Conservation (phyloP, 2,329 filamentous ascomycete species). For the Rhexocercosporidium sp. region DNA sequence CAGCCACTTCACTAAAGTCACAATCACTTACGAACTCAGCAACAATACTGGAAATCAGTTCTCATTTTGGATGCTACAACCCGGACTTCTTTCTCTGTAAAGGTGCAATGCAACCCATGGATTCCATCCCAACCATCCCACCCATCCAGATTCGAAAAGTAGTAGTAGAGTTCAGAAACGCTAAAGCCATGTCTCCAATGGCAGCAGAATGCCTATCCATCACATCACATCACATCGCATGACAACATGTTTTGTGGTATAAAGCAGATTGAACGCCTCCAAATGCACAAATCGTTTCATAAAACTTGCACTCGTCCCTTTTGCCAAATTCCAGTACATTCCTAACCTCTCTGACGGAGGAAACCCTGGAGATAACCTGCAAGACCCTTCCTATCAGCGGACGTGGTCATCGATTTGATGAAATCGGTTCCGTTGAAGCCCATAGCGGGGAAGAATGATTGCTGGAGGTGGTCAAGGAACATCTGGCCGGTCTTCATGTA, state of each 20-base stretch:
- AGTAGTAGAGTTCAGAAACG: slow-evolving; percentile 16
- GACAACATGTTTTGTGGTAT: slow-evolving; percentile 25
- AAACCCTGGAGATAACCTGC: slow-evolving; percentile 67
- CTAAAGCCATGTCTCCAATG: slow-evolving; percentile 25
- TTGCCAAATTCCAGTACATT: not conserved
- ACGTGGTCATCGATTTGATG: slow-evolving; percentile 61
- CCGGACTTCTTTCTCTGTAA: not conserved
- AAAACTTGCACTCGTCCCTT: slow-evolving; percentile 4
- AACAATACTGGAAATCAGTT: not conserved
- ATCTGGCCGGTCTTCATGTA: slow-evolving; percentile 86
- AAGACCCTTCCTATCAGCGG: slow-evolving; percentile 64
- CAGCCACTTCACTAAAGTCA: not conserved
- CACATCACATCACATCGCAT: not conserved
- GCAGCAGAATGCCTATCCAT: slow-evolving; percentile 24
- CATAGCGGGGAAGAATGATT: slow-evolving; percentile 66
- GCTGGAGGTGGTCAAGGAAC: slow-evolving; percentile 74
- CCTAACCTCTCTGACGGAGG: slow-evolving; percentile 48
- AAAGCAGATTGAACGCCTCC: slow-evolving; percentile 28
- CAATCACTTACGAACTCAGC: not conserved
- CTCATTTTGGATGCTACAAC: not conserved
- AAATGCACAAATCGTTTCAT: slow-evolving; percentile 25
- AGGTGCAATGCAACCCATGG: not conserved
- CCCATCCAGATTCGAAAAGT: not conserved
- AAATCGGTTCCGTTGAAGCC: slow-evolving; percentile 68
- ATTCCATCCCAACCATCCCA: not conserved